A percentile compares a stretch with the other conserved stretches of the same genome.
Conservation (phyloP, 2,329 filamentous ascomycete genomes). For the Penicillium sp. region DNA sequence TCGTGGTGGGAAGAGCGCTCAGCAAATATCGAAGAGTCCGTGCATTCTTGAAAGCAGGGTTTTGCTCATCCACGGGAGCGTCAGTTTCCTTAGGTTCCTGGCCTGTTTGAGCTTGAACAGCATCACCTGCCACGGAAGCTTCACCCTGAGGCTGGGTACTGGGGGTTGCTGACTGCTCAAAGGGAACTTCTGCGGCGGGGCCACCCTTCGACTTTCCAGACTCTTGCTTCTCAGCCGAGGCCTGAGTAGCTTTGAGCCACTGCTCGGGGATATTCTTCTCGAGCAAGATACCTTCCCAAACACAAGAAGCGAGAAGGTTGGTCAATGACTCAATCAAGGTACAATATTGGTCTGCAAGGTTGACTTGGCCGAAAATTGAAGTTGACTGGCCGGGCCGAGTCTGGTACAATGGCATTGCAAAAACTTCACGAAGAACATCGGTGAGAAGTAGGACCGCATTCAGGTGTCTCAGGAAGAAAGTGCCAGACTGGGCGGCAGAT, state of each 20-base stretch:
- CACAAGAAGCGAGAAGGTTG: conserved; percentile 72
- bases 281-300: conserved; percentile 82
- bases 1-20: conserved; percentile 73
- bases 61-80: conserved; percentile 29
- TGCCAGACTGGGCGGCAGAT: conserved; percentile 61
- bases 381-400: conserved; percentile 61
- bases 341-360: conserved; percentile 81
- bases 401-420: conserved; percentile 63
- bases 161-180: conserved; percentile 21
- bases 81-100: conserved; percentile 20
- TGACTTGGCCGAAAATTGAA: conserved; percentile 71
- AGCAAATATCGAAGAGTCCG: conserved; percentile 75
- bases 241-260: conserved; percentile 52
- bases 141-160: conserved; percentile 29
- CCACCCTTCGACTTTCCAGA: conserved; percentile 45
- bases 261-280: conserved; percentile 69
- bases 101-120: conserved; percentile 16
- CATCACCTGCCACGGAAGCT: conserved; percentile 20
- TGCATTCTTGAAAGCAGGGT: conserved; percentile 69
- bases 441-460: conserved; percentile 75
- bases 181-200: conserved; percentile 23
- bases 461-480: conserved; percentile 74
- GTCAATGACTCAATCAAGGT: conserved; percentile 74
- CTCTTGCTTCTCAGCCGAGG: conserved; percentile 38
- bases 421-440: conserved; percentile 72